These are phyloP conservation scores for Fusarium marasasianum DNA, from an alignment of 2,329 filamentous ascomycete genomes.

Conservation along the genomic window DNA sequence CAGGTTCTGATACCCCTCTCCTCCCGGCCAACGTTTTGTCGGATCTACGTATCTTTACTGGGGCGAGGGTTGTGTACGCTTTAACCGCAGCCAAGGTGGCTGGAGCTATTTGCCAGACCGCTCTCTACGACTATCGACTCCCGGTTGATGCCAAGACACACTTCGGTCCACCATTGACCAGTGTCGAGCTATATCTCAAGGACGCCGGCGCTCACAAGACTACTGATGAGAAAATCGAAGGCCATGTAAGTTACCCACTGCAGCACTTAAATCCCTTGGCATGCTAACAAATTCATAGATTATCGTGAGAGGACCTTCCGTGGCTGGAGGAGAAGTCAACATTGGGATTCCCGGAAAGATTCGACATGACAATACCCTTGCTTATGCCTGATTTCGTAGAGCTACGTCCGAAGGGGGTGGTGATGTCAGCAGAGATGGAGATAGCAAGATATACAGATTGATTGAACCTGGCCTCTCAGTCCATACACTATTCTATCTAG, in stretches of 20 bases:
- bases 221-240: constrained; percentile 68
- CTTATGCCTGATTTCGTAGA: constrained; percentile 55
- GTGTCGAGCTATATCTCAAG: constrained; percentile 79
- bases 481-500: background rate
- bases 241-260: constrained; percentile 63
- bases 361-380: constrained; percentile 77
- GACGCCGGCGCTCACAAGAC: constrained; percentile 70
- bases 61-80: constrained; percentile 84
- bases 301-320: constrained; percentile 75
- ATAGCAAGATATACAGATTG: background rate
- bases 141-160: constrained; percentile 59
- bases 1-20: constrained; percentile 68
- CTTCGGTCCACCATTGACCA: constrained; percentile 84
- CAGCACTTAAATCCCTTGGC: too few relatives aligned
- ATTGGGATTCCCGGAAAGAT: constrained; percentile 73
- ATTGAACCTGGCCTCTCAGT: background rate
- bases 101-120: constrained; percentile 87
- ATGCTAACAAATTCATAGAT: constrained; percentile 59
- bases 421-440: background rate
- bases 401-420: background rate
- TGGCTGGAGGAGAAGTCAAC: constrained; percentile 72
- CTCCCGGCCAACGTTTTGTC: constrained; percentile 77
- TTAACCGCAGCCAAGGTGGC: constrained; percentile 85
- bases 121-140: constrained; percentile 85
- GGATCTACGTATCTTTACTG: constrained; percentile 83